phyloP scores from a whole-genome alignment of 2,329 filamentous ascomycete species.

The Mycogone perniciosa region DNA sequence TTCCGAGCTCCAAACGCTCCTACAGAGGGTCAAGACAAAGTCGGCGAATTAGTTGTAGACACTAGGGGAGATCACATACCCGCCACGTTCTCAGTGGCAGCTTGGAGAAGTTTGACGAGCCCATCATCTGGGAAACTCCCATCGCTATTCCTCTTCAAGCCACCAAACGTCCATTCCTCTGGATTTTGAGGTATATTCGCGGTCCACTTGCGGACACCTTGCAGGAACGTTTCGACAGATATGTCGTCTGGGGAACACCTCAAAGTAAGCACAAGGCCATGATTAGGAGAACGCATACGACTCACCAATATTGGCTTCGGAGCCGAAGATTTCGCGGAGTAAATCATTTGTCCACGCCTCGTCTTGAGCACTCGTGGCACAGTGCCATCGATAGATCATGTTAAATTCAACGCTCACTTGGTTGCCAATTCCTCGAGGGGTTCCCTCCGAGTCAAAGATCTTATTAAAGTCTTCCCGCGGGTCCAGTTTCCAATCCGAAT shows the following conservation, averaged over 20 bases:
- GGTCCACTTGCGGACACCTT: neutral
- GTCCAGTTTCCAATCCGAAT: constrained; percentile 50
- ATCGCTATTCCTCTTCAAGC: constrained; percentile 41
- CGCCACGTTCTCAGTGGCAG: constrained; percentile 19
- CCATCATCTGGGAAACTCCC: constrained; percentile 48
- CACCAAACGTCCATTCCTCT: constrained; percentile 42
- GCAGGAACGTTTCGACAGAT: neutral
- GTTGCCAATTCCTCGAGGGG: constrained; percentile 25
- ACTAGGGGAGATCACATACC: neutral
- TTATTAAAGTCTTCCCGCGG: constrained; percentile 17
- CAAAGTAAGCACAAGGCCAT: neutral
- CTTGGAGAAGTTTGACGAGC: constrained; percentile 47
- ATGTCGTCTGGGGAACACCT: constrained; percentile 12
- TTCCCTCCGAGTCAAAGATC: constrained; percentile 19
- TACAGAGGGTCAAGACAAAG: neutral
- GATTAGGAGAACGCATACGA: neutral
- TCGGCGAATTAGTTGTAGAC: neutral
- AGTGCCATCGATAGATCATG: constrained; percentile 30
- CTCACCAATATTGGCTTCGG: neutral
- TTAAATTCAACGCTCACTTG: constrained; percentile 32
- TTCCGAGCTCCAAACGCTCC: constrained; percentile 43
- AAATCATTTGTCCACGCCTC: constrained; percentile 24
- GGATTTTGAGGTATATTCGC: neutral
- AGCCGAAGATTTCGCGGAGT: constrained; percentile 11
- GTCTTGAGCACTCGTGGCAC: constrained; percentile 25